Base-by-base conservation (phyloP, 2,329 filamentous ascomycete species). In the Pyricularia sp. region DNA sequence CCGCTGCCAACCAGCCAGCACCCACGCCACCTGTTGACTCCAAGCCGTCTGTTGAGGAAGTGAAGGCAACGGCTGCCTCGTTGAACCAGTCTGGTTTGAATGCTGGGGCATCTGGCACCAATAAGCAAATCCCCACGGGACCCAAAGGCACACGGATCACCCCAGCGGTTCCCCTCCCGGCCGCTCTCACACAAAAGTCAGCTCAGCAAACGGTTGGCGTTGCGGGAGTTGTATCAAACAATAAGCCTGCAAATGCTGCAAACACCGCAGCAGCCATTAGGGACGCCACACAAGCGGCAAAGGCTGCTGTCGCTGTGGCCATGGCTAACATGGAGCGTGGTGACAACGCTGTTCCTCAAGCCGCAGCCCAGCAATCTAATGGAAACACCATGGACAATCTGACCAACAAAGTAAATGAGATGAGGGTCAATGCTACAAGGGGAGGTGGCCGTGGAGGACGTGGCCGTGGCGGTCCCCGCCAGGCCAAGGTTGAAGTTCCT, bases 401-500 rank as follows among this genome's bases (percentile, higher is more conserved):
- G 70, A 88, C 90, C 0, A 89, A 87, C 75, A 90, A 90, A 77
- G 90, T 94, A 42, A 88, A 91, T 70, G 90, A 93, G 74, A 92
- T 94, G 90, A 85, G 90, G 69, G 81, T 88, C 4, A 88, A 87
- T 70, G 87, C 90, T 12, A 80, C 82, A 7, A 79, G 82, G 65
- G 81, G 82, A 25, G 82, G 25, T 25, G 28, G 58, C 69, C 65
- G 83, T 61, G 84, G 87, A 65, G 81, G 81, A 28, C 79, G 80
- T 65, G 79, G 78, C 42, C 82, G 83, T 69, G 83, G 83, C 12
- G 81, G 82, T 1, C 81, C 83, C 50, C 78, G 78, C 28, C 81
- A 84, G 66, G 82, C 85, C 73, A 95, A 92, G 80, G 88, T 98
- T 36, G 94, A 97, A 68, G 92, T 99, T 2, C 95, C 95, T 0